Evolutionary conservation across 345 rosid species (phyloP).

Genomic region (Dipteronia dyeriana): DNA sequence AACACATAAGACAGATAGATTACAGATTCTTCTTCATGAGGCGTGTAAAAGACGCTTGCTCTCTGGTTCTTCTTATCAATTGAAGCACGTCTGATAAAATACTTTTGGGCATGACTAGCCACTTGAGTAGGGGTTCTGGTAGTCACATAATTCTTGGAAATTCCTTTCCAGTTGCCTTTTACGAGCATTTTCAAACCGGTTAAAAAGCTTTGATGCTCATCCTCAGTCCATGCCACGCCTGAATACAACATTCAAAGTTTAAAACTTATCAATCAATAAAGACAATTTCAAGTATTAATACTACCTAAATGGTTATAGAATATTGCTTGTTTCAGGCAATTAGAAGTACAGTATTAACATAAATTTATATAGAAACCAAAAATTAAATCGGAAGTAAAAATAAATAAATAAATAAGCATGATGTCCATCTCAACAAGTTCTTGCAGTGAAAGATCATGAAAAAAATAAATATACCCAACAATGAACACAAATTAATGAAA

Average conservation of each 20-base stretch:
- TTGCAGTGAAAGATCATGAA: no score
- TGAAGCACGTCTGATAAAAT: slow-evolving; percentile 42
- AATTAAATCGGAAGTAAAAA: no score
- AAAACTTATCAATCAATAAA: no score
- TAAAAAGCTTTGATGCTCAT: slow-evolving; percentile 57
- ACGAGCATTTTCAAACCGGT: slow-evolving; percentile 51
- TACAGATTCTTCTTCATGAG: slow-evolving; percentile 33
- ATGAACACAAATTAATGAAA: no score
- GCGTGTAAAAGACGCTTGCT: slow-evolving; percentile 60
- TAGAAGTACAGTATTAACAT: no score
- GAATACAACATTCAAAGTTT: not conserved
- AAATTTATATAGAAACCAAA: no score
- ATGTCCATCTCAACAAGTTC: no score
- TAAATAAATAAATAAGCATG: no score
- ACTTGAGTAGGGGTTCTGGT: slow-evolving; percentile 67
- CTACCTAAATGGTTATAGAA: no score
- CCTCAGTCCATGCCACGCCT: slow-evolving; percentile 75
- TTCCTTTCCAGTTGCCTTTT: slow-evolving; percentile 78
- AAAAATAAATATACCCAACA: no score
- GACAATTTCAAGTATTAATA: no score
- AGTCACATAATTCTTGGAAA: slow-evolving; percentile 49
- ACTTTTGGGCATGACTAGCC: slow-evolving; percentile 80
- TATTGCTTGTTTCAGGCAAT: no score
- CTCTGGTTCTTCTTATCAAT: slow-evolving; percentile 50
- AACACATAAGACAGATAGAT: slow-evolving; percentile 1